These are phyloP conservation scores for Rhodocollybia butyracea DNA, from an alignment of 768 basidiomycete genomes.

Conservation along the genomic window DNA sequence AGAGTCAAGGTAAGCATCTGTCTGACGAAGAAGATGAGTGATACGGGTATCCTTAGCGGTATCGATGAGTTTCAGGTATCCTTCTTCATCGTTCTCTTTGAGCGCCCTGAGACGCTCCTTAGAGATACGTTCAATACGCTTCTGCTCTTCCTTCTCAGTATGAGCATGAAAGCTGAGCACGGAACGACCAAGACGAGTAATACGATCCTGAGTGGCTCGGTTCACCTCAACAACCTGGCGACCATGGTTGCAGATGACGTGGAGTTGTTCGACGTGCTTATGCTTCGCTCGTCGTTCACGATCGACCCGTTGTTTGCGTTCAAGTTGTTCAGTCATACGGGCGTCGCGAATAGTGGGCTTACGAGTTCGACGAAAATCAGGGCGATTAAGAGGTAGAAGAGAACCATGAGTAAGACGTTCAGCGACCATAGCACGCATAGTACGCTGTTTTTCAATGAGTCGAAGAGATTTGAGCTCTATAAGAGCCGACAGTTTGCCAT, in stretches of 20 bases:
- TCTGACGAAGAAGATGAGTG: conserved; percentile 92
- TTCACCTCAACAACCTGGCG: conserved; percentile 68
- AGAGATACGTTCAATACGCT: conserved; percentile 89
- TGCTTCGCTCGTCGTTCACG: conserved; percentile 93
- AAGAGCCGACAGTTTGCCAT: conserved; percentile 83
- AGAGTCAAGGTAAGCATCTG: conserved; percentile 91
- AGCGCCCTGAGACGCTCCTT: conserved; percentile 98
- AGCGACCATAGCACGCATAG: conserved; percentile 79
- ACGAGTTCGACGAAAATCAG: conserved; percentile 83
- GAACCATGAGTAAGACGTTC: conserved; percentile 86
- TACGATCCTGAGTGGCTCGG: conserved; percentile 58
- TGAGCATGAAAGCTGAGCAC: conserved; percentile 82
- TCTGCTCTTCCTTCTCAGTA: conserved; percentile 98
- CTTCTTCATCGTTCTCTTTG: conserved; percentile 98
- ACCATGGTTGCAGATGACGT: conserved; percentile 82
- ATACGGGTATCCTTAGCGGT: conserved; percentile 99
- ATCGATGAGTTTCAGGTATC: conserved; percentile 98
- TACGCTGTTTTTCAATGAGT: conserved; percentile 88
- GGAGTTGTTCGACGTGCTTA: conserved; percentile 93
- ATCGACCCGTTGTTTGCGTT: conserved; percentile 88
- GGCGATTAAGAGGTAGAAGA: conserved; percentile 85
- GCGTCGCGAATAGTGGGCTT: conserved; percentile 89
- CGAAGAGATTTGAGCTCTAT: conserved; percentile 92
- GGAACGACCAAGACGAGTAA: conserved; percentile 73
- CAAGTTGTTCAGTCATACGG: conserved; percentile 82